These are phyloP conservation scores for Leccinum aurantiacum DNA, from an alignment of 768 basidiomycete species.

Conservation along the genomic window DNA sequence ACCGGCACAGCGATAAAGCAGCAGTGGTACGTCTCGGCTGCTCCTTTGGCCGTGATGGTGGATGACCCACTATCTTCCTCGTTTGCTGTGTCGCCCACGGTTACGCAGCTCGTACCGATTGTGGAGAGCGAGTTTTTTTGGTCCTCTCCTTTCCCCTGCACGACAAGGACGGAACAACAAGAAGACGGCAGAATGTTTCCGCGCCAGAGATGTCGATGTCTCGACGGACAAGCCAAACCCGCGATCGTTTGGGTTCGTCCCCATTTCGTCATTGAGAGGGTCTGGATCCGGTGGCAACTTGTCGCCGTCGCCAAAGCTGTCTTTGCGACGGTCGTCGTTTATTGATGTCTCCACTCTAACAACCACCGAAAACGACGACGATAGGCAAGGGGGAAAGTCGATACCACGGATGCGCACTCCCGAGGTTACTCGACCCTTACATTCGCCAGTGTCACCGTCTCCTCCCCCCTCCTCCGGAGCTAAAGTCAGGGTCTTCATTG, in stretches of 20 bases:
- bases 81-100: no score
- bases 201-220: background rate
- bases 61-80: no score
- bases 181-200: conserved; percentile 1
- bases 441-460: no score
- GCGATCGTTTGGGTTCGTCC: conserved; percentile 74
- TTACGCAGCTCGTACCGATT: no score
- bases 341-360: conserved; percentile 16
- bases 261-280: conserved; percentile 53
- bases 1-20: no score
- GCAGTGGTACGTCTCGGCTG: no score
- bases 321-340: conserved; percentile 20
- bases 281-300: conserved; percentile 1
- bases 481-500: conserved; percentile 69
- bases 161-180: background rate
- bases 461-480: conserved; percentile 8
- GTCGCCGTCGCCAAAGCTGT: conserved; percentile 9
- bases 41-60: no score
- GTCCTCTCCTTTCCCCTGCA: no score
- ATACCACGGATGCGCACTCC: conserved; percentile 13
- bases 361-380: background rate
- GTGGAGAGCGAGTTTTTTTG: no score
- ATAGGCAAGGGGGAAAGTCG: background rate
- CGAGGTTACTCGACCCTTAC: conserved; percentile 5
- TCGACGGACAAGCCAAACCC: conserved; percentile 50